These are phyloP conservation scores for Trypanosoma scelopori DNA, from an alignment of 208 protist genomes.

Conservation along the genomic window DNA sequence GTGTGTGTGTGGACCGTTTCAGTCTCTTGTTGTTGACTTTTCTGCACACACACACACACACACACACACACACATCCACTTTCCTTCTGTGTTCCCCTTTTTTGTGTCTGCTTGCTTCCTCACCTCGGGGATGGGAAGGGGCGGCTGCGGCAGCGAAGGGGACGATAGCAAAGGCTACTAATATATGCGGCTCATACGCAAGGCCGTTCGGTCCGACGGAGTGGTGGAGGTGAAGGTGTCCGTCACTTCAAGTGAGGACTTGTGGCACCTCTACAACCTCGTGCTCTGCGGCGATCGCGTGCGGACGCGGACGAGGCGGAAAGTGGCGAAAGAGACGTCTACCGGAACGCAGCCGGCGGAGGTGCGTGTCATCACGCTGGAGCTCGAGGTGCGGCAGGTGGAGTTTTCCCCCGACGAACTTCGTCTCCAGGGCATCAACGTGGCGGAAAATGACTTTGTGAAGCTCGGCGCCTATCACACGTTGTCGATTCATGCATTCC, in stretches of 20 bases:
- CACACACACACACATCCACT: too few relatives aligned
- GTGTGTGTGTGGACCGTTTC: neutral
- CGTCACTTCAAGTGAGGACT: slow-evolving; percentile 88
- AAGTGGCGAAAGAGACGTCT: slow-evolving; percentile 64
- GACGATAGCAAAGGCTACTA: too few relatives aligned
- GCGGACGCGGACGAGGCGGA: slow-evolving; percentile 71
- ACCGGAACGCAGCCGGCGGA: slow-evolving; percentile 46
- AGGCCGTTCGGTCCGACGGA: slow-evolving; percentile 62
- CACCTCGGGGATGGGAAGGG: too few relatives aligned
- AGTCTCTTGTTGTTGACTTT: slow-evolving; percentile 5
- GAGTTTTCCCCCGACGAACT: slow-evolving; percentile 79
- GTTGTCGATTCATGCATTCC: slow-evolving; percentile 86
- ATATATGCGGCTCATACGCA: slow-evolving; percentile 67
- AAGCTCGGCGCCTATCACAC: slow-evolving; percentile 94
- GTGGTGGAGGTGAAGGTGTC: slow-evolving; percentile 86
- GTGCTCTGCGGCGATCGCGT: slow-evolving; percentile 85
- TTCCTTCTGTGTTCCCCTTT: neutral
- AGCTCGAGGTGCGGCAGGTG: slow-evolving; percentile 56
- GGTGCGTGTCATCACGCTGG: slow-evolving; percentile 59
- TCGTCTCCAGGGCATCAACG: slow-evolving; percentile 86
- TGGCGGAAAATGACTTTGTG: slow-evolving; percentile 85
- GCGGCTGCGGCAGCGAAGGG: too few relatives aligned
- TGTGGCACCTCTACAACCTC: slow-evolving; percentile 98
- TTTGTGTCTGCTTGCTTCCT: too few relatives aligned
- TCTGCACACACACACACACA: too few relatives aligned